Percentiles rank a stretch among this genome's conserved stretches.
phyloP scores from a whole-genome alignment of 305 asterid genomes.

The Solanum hybrid region DNA sequence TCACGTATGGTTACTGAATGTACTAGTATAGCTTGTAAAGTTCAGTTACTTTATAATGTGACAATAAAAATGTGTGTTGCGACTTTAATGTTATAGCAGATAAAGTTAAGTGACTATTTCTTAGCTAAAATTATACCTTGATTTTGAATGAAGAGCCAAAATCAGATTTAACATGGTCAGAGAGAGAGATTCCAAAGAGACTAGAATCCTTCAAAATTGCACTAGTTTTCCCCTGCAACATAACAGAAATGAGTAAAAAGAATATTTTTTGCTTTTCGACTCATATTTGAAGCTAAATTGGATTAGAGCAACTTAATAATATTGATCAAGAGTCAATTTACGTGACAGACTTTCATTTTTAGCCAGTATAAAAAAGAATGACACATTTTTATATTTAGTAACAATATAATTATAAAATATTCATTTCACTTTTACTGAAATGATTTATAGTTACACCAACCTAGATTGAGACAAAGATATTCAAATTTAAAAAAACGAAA shows the following conservation, averaged over 20 bases:
- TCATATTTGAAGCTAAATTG: background rate
- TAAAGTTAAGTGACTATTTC: background rate
- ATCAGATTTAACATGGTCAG: slow-evolving; percentile 43
- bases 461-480: too few relatives aligned
- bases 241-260: background rate
- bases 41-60: background rate
- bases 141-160: slow-evolving; percentile 30
- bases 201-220: slow-evolving; percentile 50
- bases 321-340: too few relatives aligned
- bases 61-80: background rate
- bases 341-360: too few relatives aligned
- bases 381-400: too few relatives aligned
- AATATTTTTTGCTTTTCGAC: background rate
- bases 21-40: background rate
- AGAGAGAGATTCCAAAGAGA: slow-evolving; percentile 62
- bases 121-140: slow-evolving; percentile 21
- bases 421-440: too few relatives aligned
- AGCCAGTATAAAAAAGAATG: too few relatives aligned
- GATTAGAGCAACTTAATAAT: background rate
- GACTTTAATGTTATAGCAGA: background rate
- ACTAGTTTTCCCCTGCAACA: slow-evolving; percentile 41
- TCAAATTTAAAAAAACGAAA: background rate
- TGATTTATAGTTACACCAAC: too few relatives aligned
- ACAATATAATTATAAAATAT: too few relatives aligned
- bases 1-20: background rate